phyloP scores from a whole-genome alignment of 2,329 filamentous ascomycete genomes.

The Sporothrix protearum region DNA sequence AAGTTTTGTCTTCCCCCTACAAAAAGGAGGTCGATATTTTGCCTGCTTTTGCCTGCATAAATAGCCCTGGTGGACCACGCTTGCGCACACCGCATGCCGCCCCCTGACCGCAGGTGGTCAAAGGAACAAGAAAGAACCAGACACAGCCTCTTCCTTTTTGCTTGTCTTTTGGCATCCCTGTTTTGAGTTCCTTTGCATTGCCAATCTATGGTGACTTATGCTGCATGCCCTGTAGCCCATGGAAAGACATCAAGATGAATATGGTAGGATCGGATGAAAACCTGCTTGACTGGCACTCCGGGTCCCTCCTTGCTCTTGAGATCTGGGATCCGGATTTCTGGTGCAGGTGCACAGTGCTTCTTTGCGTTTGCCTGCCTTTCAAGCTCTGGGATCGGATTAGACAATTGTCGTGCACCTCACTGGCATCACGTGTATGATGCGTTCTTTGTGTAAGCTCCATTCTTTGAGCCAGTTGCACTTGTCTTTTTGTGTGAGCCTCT shows the following conservation, averaged over 20 bases:
- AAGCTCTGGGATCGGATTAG: neutral
- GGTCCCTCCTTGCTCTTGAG: neutral
- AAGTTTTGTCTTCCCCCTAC: neutral
- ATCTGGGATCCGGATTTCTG: neutral
- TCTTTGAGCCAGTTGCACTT: neutral
- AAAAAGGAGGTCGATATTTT: neutral
- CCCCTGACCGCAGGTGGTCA: neutral
- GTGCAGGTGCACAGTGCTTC: neutral
- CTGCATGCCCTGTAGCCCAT: neutral
- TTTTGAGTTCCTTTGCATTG: neutral
- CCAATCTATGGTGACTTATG: conserved; percentile 8
- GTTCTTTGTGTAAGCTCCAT: neutral
- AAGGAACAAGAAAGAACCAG: neutral
- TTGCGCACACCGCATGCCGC: conserved; percentile 14
- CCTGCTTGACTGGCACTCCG: neutral
- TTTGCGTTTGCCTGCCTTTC: neutral
- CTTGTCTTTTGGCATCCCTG: neutral
- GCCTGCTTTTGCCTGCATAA: conserved; percentile 8
- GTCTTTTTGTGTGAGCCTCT: neutral
- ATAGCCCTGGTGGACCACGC: conserved; percentile 12
- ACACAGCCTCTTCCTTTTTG: neutral
- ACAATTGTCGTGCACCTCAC: neutral
- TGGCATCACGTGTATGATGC: neutral
- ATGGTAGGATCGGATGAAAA: conserved; percentile 5
- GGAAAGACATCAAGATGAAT: too few species aligned